Base-by-base conservation (phyloP, 257 asterid genomes). In the Parsonsia alboflavescens region DNA sequence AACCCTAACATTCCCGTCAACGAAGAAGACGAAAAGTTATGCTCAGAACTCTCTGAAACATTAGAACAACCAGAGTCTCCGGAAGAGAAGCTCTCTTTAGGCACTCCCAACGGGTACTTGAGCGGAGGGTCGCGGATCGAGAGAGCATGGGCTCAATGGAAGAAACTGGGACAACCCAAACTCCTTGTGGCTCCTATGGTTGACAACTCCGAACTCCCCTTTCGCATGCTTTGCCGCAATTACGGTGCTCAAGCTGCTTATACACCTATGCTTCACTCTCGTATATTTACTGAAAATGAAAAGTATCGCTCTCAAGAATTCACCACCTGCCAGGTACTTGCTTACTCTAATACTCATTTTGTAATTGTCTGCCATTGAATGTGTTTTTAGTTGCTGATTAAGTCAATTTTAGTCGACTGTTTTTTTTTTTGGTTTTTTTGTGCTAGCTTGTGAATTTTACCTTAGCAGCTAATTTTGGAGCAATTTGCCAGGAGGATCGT, bases 231-330 rank as follows among this genome's bases (percentile, higher is more conserved):
- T 69, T 95, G 99, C 82, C 87, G 99, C 5, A 92, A 89, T 80
- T 92, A 89, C 80, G 99, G 98, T 39, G 98, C 99, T 26, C 81
- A 88, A 53, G 99, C 97, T 24, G 99, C 99, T 73, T 95, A 95
- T 70, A 95, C 99, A 12, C 98, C 99, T 8, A 92, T 95, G 98
- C 91, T 95, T 42, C 98, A 95, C 72, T 88, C 99, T 21, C 91
- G 99, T 58, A 88, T 95, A 41, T 95, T 95, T 80, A 66, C 77
- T 0, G 97, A 95, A 79, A 89, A 73, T 26, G 96, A 89, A 26
- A 95, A 95, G 66, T 89, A 89, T 75, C 96, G 98, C 19, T 62
- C 89, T 9, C 85, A 86, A 61, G 98, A 95, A 75, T 95, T 95
- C 87, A 86, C 94, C 69, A 95, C 97, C 49, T 95, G 99, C 85